Percentiles rank a stretch among this genome's conserved stretches.
These are phyloP conservation scores for Aureobasidium leucospermi DNA, from an alignment of 2,329 filamentous ascomycete species.

Conservation along the genomic window DNA sequence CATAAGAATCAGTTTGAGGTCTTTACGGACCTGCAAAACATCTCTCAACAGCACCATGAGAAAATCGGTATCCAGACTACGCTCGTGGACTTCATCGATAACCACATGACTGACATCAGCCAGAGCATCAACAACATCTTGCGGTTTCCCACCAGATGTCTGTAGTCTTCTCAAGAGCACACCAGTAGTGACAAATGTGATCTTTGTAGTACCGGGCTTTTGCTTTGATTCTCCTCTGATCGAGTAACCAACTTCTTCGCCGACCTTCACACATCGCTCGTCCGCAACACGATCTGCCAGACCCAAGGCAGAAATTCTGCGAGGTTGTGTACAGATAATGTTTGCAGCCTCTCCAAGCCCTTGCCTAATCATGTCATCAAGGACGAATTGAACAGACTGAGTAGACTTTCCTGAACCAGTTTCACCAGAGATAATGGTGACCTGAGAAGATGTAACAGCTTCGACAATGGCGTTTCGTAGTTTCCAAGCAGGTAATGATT, in stretches of 20 bases:
- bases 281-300: slow-evolving; percentile 91
- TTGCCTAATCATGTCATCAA: slow-evolving; percentile 78
- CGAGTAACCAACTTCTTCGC: slow-evolving; percentile 82
- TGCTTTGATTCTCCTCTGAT: slow-evolving; percentile 85
- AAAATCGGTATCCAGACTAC: slow-evolving; percentile 91
- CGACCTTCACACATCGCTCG: slow-evolving; percentile 73
- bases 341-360: slow-evolving; percentile 71
- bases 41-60: slow-evolving; percentile 79
- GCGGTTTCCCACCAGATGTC: slow-evolving; percentile 70
- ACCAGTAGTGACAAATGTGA: slow-evolving; percentile 94
- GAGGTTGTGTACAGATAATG: slow-evolving; percentile 91
- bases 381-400: slow-evolving; percentile 89
- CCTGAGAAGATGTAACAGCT: slow-evolving; percentile 69
- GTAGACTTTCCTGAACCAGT: slow-evolving; percentile 96
- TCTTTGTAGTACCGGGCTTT: slow-evolving; percentile 65
- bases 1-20: slow-evolving; percentile 90
- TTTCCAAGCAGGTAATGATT: slow-evolving; percentile 79
- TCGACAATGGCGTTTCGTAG: slow-evolving; percentile 69
- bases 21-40: slow-evolving; percentile 64
- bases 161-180: slow-evolving; percentile 86
- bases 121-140: slow-evolving; percentile 73
- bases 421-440: slow-evolving; percentile 94
- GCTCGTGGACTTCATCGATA: slow-evolving; percentile 94
- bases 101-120: slow-evolving; percentile 91
- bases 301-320: slow-evolving; percentile 87